Evolutionary conservation across 1,284 basidiomycete genomes (phyloP).

Genomic region (Heterobasidion parviporum): DNA sequence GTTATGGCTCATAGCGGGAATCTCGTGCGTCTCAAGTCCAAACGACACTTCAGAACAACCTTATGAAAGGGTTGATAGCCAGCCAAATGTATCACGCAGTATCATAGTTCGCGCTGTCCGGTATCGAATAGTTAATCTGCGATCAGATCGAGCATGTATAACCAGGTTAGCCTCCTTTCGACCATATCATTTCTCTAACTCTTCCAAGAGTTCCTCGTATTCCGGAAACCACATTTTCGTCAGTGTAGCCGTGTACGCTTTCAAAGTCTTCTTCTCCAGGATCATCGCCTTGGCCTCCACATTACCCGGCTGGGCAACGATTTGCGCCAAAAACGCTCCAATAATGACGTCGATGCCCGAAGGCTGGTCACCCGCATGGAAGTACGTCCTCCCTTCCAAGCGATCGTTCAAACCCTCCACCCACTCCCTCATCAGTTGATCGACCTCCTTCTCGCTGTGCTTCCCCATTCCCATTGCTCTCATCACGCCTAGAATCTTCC

Average conservation of each 20-base stretch:
- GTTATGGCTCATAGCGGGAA: no score
- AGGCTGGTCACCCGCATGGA: neutral
- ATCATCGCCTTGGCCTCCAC: neutral
- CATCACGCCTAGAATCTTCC: neutral
- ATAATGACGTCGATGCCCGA: neutral
- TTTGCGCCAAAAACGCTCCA: neutral
- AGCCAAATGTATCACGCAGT: no score
- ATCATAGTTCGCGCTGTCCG: no score
- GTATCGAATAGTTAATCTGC: no score
- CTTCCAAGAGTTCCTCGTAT: neutral
- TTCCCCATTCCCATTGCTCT: neutral
- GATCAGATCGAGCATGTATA: no score
- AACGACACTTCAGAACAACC: no score
- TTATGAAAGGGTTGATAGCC: no score
- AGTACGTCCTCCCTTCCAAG: neutral
- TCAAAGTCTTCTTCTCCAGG: neutral
- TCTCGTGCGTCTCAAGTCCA: no score
- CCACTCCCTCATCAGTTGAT: neutral
- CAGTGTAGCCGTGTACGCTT: neutral
- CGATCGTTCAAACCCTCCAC: neutral
- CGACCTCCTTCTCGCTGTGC: neutral
- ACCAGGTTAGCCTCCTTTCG: no score
- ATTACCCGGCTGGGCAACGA: neutral
- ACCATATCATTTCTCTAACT: neutral
- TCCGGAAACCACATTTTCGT: neutral